Conservation (phyloP, 768 basidiomycete species). For the Podaxis pistillaris region DNA sequence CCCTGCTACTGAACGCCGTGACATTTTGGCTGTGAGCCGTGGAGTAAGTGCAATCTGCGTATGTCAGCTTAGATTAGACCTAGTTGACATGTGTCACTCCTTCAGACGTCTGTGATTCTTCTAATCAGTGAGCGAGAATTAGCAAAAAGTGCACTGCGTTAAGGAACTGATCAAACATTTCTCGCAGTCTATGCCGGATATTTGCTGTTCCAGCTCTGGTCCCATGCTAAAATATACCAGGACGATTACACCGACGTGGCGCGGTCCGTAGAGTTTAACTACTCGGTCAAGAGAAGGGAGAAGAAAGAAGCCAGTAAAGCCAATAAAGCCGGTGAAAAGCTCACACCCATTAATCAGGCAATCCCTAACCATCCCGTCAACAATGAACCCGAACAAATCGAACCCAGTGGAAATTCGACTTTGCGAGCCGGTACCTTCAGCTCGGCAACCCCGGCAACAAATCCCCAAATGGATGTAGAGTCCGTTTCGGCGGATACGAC, state of each 20-base stretch:
- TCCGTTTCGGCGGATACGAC: conserved; percentile 18
- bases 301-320: conserved; percentile 20
- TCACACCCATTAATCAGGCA: neutral
- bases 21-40: conserved; percentile 68
- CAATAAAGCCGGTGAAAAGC: conserved; percentile 11
- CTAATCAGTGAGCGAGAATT: conserved; percentile 56
- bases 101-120: conserved; percentile 71
- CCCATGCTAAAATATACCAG: conserved; percentile 69
- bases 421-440: neutral
- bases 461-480: conserved; percentile 1
- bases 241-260: conserved; percentile 39
- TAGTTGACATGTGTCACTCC: neutral
- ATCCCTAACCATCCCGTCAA: neutral
- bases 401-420: neutral
- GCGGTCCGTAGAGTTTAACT: conserved; percentile 34
- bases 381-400: neutral
- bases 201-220: conserved; percentile 77
- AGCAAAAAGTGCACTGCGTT: neutral
- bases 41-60: conserved; percentile 49
- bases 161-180: conserved; percentile 23
- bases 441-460: neutral
- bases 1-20: conserved; percentile 29
- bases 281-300: conserved; percentile 25
- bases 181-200: conserved; percentile 71
- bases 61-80: neutral